These are phyloP conservation scores for Akanthomyces lecanii DNA, from an alignment of 2,329 filamentous ascomycete genomes.

Conservation along the genomic window DNA sequence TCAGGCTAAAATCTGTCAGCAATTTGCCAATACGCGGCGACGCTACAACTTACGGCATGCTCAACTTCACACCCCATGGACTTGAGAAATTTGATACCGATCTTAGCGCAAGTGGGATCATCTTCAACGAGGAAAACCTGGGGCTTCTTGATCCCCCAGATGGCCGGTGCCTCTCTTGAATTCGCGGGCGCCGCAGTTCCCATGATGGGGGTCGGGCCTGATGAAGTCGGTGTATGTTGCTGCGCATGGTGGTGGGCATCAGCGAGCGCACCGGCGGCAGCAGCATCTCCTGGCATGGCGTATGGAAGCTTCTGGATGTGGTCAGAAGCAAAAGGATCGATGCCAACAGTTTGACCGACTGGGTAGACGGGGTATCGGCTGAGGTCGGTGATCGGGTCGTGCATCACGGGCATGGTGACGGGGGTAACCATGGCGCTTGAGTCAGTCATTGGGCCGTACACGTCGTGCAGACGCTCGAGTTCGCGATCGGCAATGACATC, in stretches of 20 bases:
- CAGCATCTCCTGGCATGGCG: conserved; percentile 58
- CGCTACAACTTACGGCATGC: conserved; percentile 51
- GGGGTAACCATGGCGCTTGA: conserved; percentile 43
- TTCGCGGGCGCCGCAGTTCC: conserved; percentile 24
- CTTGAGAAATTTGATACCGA: conserved; percentile 63
- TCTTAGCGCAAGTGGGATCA: conserved; percentile 62
- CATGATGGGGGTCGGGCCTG: conserved; percentile 4
- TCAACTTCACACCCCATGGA: conserved; percentile 65
- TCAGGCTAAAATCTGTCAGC: conserved; percentile 44
- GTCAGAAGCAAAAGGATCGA: conserved; percentile 90
- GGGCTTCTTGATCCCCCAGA: conserved; percentile 62
- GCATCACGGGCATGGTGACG: conserved; percentile 43
- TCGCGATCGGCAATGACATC: conserved; percentile 51
- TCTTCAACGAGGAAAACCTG: conserved; percentile 89
- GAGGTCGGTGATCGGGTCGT: conserved; percentile 53
- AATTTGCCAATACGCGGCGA: neutral
- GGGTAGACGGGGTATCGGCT: conserved; percentile 74
- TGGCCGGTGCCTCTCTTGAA: conserved; percentile 36
- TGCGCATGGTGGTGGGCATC: conserved; percentile 37
- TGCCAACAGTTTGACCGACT: conserved; percentile 83
- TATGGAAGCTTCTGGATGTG: conserved; percentile 95
- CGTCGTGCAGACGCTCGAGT: conserved; percentile 51
- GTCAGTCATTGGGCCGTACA: conserved; percentile 52
- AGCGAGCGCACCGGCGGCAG: conserved; percentile 30
- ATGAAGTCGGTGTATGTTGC: conserved; percentile 21